Evolutionary conservation across 2,329 filamentous ascomycete species (phyloP), one percentile per base, ranked within the genome.

Genomic region (Erysiphe neolycopersici): DNA sequence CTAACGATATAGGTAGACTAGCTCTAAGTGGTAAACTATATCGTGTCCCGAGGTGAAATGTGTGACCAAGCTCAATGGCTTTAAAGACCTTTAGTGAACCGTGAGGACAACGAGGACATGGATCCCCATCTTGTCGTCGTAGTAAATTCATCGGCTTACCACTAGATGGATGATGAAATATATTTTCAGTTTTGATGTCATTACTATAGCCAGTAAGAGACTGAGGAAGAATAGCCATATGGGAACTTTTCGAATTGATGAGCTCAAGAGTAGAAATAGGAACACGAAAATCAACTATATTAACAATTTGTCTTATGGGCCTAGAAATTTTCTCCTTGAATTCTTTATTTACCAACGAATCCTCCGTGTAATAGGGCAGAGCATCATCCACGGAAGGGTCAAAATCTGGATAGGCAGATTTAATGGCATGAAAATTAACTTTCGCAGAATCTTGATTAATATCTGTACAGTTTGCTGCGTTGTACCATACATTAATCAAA

Each of bases 41-140:
- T 29, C 85, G 73, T 1, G 81, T 85, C 11, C 87, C 85, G 1
- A 98, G 73, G 58, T 91, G 76, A 61, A 98, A 98, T 0, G 89
- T 95, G 59, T 98, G 89, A 0, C 83, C 89, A 14, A 95, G 67
- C 60, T 98, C 89, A 42, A 95, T 76, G 8, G 84, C 81, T 48
- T 70, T 76, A 45, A 78, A 68, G 2, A 79, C 64, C 38, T 64
- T 65, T 18, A 95, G 63, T 2, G 58, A 62, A 0, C 79, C 79
- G 0, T 64, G 53, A 0, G 61, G 54, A 56, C 89, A 98, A 35
- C 67, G 64, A 0, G 80, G 73, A 53, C 89, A 98, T 11, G 59
- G 52, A 53, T 91, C 82, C 12, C 79, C 80, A 38, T 73, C 60
- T 41, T 63, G 63, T 16, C 78, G 69, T 46, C 70, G 69, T 8